Base-by-base conservation (phyloP, 495 filamentous ascomycete genomes). In the Podospora appendiculata region DNA sequence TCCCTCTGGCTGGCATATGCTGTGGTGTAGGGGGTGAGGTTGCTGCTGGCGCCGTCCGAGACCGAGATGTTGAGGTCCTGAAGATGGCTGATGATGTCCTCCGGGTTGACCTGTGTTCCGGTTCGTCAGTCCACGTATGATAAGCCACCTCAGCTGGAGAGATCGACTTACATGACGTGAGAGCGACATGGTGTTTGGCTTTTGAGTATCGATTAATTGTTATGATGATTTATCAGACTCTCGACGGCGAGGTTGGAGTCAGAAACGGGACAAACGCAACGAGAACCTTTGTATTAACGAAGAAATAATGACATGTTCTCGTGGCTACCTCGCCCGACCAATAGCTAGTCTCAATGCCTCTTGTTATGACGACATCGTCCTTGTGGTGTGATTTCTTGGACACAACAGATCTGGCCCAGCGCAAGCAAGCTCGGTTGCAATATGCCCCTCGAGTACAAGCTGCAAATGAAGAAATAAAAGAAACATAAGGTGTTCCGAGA, bases 11-110 rank as follows among this genome's bases (percentile, higher is more conserved):
- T 78, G 25, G 80, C 73, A 65, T 88, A 88, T 36, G 79, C 76
- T 10, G 77, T 80, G 2, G 77, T 76, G 59, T 87, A 88, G 6
- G 83, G 79, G 1, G 82, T 85, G 12, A 80, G 67, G 51, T 84
- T 78, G 3, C 76, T n/a, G 18, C 19, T 18, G 11, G 32, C 12
- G 25, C 33, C 74, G 35, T 71, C 65, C 25, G 66, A 57, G 32
- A 66, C 66, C 47, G 72, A 68, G 7, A 75, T 54, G 19, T 66
- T 54, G 8, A 65, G 56, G 45, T 78, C 69, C 35, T 78, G 76
- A 32, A 87, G 69, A 18, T 65, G 68, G 19, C 72, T 56, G 44
- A 87, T 70, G 49, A 87, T 72, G 52, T 83, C 73, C 48, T 86
- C 82, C 0, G 84, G 79, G 53, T 86, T 72, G 57, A 87, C 68